Evolutionary conservation across 1,284 basidiomycete species (phyloP).

Genomic region (Pisolithus thermaeus): DNA sequence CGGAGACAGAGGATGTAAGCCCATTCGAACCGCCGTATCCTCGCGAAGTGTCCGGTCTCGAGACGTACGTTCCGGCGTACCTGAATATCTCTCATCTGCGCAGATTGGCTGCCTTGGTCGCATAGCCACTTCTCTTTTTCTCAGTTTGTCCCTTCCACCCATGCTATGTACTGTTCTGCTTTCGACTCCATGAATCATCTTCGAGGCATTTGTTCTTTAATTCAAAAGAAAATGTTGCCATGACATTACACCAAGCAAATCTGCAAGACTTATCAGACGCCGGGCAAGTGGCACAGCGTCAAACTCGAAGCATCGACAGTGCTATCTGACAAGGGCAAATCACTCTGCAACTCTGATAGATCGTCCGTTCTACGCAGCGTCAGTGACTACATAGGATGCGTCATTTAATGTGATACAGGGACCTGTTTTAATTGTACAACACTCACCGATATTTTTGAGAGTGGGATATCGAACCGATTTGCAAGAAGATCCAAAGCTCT

Average conservation of each 20-base stretch:
- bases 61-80: constrained; percentile 86
- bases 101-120: constrained; percentile 75
- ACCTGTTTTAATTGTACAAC: neutral
- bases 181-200: neutral
- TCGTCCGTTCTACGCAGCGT: constrained; percentile 26
- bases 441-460: constrained; percentile 20
- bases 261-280: too few relatives aligned
- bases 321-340: constrained; percentile 34
- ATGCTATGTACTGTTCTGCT: constrained; percentile 17
- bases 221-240: neutral
- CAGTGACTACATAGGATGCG: constrained; percentile 22
- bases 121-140: constrained; percentile 32
- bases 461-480: constrained; percentile 29
- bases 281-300: constrained; percentile 10
- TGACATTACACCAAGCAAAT: too few relatives aligned
- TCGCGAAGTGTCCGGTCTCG: constrained; percentile 80
- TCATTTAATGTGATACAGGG: neutral
- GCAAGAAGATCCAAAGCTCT: constrained; percentile 45
- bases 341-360: constrained; percentile 33
- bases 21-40: constrained; percentile 86
- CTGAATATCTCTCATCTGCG: constrained; percentile 80
- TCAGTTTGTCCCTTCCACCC: constrained; percentile 4
- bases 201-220: neutral
- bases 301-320: constrained; percentile 39
- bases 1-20: constrained; percentile 93